Percentiles rank a stretch among this genome's conserved stretches.
These are phyloP conservation scores for Babesia gibsoni DNA, from an alignment of 169 alveolate species.

Conservation along the genomic window DNA sequence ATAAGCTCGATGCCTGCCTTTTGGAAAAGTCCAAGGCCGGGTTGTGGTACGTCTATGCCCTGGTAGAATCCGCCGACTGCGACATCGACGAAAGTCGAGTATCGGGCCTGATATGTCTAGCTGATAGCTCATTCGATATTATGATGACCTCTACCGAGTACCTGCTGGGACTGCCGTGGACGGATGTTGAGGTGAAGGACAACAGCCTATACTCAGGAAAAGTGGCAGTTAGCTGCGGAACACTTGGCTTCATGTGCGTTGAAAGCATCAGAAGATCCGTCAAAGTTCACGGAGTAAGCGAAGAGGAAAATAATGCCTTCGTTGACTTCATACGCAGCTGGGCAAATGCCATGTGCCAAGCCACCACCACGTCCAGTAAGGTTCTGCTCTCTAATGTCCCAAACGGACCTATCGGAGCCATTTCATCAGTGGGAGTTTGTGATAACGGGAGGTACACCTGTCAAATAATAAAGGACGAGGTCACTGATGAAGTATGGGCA, in stretches of 20 bases:
- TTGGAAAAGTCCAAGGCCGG: constrained; percentile 11
- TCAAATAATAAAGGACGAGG: constrained; percentile 3
- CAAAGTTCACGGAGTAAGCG: not conserved
- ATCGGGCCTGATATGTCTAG: constrained; percentile 2
- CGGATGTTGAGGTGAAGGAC: not conserved
- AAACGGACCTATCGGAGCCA: constrained; percentile 28
- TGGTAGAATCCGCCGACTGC: constrained; percentile 27
- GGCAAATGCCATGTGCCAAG: constrained; percentile 38
- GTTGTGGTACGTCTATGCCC: constrained; percentile 35
- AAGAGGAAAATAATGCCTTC: constrained; percentile 4
- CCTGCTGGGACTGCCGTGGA: constrained; percentile 24
- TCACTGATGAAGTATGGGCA: constrained; percentile 23
- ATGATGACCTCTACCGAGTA: not conserved
- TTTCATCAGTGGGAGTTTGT: constrained; percentile 27
- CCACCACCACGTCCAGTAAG: constrained; percentile 21
- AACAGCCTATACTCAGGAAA: not conserved
- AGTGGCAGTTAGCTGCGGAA: constrained; percentile 47
- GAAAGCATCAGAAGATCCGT: constrained; percentile 56
- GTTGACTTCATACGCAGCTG: constrained; percentile 6
- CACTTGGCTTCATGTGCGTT: constrained; percentile 65
- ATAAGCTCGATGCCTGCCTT: not conserved
- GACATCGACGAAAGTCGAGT: constrained; percentile 12
- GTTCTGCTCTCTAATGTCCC: constrained; percentile 22
- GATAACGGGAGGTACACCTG: constrained; percentile 20
- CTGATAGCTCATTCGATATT: constrained; percentile 4